Percentiles rank a stretch among this genome's conserved stretches.
Conservation (phyloP, 2,329 filamentous ascomycete species). For the Alternaria hordeiaustralica region DNA sequence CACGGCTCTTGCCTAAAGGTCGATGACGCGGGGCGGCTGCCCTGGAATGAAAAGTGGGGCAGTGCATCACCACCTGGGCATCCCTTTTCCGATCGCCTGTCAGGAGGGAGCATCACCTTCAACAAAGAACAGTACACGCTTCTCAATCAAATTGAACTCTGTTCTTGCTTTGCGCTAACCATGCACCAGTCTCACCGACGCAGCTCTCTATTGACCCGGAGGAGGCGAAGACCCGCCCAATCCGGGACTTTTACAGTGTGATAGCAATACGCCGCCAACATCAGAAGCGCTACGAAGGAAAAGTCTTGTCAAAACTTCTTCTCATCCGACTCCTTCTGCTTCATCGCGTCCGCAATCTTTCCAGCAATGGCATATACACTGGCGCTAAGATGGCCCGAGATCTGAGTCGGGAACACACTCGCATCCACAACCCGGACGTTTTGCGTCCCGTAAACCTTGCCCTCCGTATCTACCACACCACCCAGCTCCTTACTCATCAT, state of each 20-base stretch:
- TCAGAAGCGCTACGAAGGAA: not conserved
- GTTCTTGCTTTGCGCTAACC: not conserved
- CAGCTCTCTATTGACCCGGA: not conserved
- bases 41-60: not conserved
- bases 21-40: not conserved
- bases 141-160: not conserved
- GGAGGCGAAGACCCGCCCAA: not conserved
- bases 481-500: slow-evolving; percentile 43
- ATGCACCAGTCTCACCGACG: not conserved
- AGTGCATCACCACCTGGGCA: not conserved
- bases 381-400: slow-evolving; percentile 44
- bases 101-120: not conserved
- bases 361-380: slow-evolving; percentile 50
- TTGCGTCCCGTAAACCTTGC: slow-evolving; percentile 42
- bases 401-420: slow-evolving; percentile 44
- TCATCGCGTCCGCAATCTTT: slow-evolving; percentile 39
- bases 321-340: not conserved
- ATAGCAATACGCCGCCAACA: not conserved
- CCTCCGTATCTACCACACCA: slow-evolving; percentile 43
- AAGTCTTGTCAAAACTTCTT: not conserved
- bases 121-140: not conserved
- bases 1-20: not conserved
- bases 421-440: slow-evolving; percentile 50
- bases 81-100: not conserved
- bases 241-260: not conserved